Evolutionary conservation across 73 alveolate genomes (phyloP).

Genomic region (Paraurostyla sp.): DNA sequence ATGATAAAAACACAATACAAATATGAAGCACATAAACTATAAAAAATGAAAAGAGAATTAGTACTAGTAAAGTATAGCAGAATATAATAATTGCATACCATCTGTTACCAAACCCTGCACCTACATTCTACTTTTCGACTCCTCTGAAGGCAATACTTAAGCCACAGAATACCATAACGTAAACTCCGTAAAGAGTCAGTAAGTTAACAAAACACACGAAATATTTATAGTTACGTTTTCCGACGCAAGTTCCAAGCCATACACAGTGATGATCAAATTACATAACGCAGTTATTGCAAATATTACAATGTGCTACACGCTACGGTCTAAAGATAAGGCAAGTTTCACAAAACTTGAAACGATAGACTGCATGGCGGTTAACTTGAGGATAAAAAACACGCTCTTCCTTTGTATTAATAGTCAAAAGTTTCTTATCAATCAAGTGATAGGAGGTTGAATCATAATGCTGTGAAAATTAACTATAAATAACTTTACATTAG

Average conservation of each 20-base stretch:
- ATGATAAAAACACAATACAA: slow-evolving; percentile 72
- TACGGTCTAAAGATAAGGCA: slow-evolving; percentile 89
- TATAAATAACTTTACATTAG: background rate
- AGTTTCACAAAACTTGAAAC: slow-evolving; percentile 36
- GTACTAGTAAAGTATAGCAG: slow-evolving; percentile 4
- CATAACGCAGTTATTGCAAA: slow-evolving; percentile 93
- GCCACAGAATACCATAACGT: slow-evolving; percentile 27
- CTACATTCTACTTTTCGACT: background rate
- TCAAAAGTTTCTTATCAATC: background rate
- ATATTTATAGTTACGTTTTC: slow-evolving; percentile 89
- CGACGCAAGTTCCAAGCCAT: slow-evolving; percentile 96
- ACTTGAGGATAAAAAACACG: background rate
- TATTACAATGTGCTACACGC: slow-evolving; percentile 91
- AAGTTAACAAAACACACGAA: background rate
- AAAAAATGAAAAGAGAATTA: background rate
- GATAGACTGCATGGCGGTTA: background rate
- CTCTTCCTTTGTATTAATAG: background rate
- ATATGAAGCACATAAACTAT: slow-evolving; percentile 72
- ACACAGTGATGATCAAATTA: slow-evolving; percentile 95
- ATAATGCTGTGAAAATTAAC: background rate
- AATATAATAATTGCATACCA: slow-evolving; percentile 16
- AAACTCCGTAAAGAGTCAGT: background rate
- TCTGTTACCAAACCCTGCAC: background rate
- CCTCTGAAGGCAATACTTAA: slow-evolving; percentile 5
- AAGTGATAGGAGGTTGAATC: background rate